A percentile compares a stretch with the other conserved stretches of the same genome.
Evolutionary conservation across 495 filamentous ascomycete genomes (phyloP).

Genomic region (Penicillium alfredii): DNA sequence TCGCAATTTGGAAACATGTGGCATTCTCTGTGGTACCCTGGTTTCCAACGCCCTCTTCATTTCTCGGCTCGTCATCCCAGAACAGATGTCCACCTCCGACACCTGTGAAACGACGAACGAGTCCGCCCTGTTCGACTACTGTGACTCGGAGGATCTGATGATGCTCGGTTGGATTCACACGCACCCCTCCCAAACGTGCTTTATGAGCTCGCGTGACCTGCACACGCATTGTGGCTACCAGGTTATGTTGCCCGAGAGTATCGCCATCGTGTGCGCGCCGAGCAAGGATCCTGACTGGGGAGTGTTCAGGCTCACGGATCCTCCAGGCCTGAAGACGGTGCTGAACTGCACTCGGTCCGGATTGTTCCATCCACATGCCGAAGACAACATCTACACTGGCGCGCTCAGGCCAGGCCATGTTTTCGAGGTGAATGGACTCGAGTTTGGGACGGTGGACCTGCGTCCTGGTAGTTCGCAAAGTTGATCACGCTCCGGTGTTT

Average conservation of each 20-base stretch:
- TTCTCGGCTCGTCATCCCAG: conserved; percentile 77
- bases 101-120: conserved; percentile 94
- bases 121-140: conserved; percentile 75
- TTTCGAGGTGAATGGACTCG: conserved; percentile 64
- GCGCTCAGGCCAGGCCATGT: conserved; percentile 82
- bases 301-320: conserved; percentile 86
- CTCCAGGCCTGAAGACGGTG: conserved; percentile 77
- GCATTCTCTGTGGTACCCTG: conserved; percentile 82
- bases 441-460: conserved; percentile 75
- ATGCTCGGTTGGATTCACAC: conserved; percentile 98
- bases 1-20: conserved; percentile 85
- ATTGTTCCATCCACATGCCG: conserved; percentile 76
- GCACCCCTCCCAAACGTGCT: conserved; percentile 92
- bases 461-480: conserved; percentile 41
- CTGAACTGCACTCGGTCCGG: conserved; percentile 67
- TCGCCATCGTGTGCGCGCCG: conserved; percentile 95
- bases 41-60: conserved; percentile 94
- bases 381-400: conserved; percentile 75
- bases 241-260: conserved; percentile 87
- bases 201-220: conserved; percentile 90
- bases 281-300: conserved; percentile 79
- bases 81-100: conserved; percentile 81
- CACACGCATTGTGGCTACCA: conserved; percentile 94
- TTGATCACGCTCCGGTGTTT: conserved; percentile 4
- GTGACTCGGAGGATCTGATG: conserved; percentile 76